Percentiles rank a stretch among this genome's conserved stretches.
Evolutionary conservation across 2,329 filamentous ascomycete species (phyloP).

Genomic region (Beauveria bassiana): DNA sequence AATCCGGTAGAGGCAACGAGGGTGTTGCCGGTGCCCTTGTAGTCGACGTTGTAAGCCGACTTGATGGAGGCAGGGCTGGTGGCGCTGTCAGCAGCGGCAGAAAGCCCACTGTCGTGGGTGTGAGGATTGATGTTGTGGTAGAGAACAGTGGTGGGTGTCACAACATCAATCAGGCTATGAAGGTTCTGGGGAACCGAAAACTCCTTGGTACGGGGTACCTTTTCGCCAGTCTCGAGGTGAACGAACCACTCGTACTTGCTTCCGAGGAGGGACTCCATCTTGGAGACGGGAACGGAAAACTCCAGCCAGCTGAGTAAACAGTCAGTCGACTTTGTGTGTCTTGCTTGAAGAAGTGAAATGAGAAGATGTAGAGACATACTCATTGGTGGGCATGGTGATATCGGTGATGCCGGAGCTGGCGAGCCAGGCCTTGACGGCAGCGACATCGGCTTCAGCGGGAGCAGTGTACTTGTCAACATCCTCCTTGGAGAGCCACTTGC

Average conservation of each 20-base stretch:
- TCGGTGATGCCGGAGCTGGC: conserved; percentile 9
- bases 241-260: conserved; percentile 9
- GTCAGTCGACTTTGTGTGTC: neutral
- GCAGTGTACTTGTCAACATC: conserved; percentile 19
- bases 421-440: conserved; percentile 19
- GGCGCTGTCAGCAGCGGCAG: neutral
- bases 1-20: conserved; percentile 13
- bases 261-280: conserved; percentile 8
- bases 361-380: neutral
- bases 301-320: conserved; percentile 2
- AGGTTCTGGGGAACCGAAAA: conserved; percentile 15
- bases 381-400: conserved; percentile 9
- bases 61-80: conserved; percentile 13
- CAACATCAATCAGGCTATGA: conserved; percentile 13
- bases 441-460: conserved; percentile 16
- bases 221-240: neutral
- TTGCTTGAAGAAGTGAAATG: neutral
- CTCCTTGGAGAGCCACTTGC: conserved; percentile 18
- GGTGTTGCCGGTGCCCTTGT: conserved; percentile 10
- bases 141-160: conserved; percentile 14
- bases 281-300: conserved; percentile 9
- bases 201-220: conserved; percentile 12
- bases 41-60: conserved; percentile 13
- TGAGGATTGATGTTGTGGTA: conserved; percentile 6
- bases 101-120: neutral